Evolutionary conservation across 371 early-diverging fungal species (phyloP), one percentile per base, ranked within the genome.

Genomic region (Mucor irregularis): DNA sequence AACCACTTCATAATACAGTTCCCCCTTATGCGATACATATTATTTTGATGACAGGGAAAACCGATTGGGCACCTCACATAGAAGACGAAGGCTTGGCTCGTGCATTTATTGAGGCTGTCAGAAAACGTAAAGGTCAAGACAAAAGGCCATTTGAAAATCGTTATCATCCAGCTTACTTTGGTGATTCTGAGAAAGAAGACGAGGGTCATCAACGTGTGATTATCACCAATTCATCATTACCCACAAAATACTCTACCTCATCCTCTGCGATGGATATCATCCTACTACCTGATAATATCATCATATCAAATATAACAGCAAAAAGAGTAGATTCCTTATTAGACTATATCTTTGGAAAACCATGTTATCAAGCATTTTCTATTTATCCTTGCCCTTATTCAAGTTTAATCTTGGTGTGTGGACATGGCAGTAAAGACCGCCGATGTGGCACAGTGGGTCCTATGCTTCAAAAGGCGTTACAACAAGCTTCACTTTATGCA

Each of bases 361-460:
- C 71, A 14, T 56, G 58, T 19, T 43, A 39, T 21, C 55, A 58
- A 16, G 33, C 52, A 26, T 73, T 73, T 34, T 59, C 57, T 1
- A 58, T 49, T 5, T 56, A 60, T 47, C 66, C 74, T 9, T 65
- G 58, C 14, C 63, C 65, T 8, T 68, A 28, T 28, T 31, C 44
- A 17, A 70, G 43, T 35, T 40, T 73, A 26, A 26, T 73, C 19
- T 44, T 73, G 33, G 56, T 73, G 7, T 73, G 74, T 46, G 74
- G 74, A 14, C 74, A 73, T 58, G 68, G 61, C 11, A 59, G 45
- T 21, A 73, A 73, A 45, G 74, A 73, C 53, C 51, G 57, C 6
- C 56, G 74, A 3, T 73, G 74, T 60, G 74, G 74, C 7, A 73
- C 74, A 5, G 43, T 73, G 6, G 74, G 74, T 0, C 71, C 74